Evolutionary conservation across 257 asterid species (phyloP).

Genomic region (Solanum pinnatisectum): DNA sequence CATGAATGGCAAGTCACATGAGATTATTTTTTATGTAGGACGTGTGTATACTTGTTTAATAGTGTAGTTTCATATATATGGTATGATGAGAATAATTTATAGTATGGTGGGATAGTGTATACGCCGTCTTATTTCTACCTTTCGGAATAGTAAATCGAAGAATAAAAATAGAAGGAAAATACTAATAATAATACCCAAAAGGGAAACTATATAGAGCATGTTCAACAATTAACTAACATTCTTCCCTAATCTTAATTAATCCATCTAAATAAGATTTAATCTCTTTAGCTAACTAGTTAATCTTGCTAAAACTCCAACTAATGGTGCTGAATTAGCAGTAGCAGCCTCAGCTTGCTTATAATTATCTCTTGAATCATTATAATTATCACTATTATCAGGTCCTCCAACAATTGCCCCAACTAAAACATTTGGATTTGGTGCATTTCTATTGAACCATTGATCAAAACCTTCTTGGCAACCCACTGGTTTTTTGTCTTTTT

Average conservation of each 20-base stretch:
- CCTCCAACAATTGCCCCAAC: constrained; percentile 68
- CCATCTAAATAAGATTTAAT: background rate
- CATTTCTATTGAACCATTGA: constrained; percentile 28
- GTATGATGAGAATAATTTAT: no score
- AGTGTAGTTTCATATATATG: background rate
- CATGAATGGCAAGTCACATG: no score
- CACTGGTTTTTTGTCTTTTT: constrained; percentile 12
- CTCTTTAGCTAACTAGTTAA: constrained; percentile 7
- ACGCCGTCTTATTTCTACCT: background rate
- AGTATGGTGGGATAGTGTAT: no score
- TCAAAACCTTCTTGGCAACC: constrained; percentile 33
- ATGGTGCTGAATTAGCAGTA: constrained; percentile 39
- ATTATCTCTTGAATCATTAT: constrained; percentile 27
- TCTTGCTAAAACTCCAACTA: constrained; percentile 52
- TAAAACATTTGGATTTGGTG: constrained; percentile 47
- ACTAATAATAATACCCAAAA: background rate
- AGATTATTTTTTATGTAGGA: no score
- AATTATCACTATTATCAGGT: constrained; percentile 33
- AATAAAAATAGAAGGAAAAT: background rate
- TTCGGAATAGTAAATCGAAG: background rate
- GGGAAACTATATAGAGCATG: background rate
- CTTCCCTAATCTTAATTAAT: background rate
- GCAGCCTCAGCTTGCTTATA: constrained; percentile 46
- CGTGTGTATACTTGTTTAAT: no score
- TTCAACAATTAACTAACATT: background rate